Percentiles rank a stretch among this genome's conserved stretches.
Conservation (phyloP, 768 basidiomycete genomes). For the Hirschioporus abietinus region DNA sequence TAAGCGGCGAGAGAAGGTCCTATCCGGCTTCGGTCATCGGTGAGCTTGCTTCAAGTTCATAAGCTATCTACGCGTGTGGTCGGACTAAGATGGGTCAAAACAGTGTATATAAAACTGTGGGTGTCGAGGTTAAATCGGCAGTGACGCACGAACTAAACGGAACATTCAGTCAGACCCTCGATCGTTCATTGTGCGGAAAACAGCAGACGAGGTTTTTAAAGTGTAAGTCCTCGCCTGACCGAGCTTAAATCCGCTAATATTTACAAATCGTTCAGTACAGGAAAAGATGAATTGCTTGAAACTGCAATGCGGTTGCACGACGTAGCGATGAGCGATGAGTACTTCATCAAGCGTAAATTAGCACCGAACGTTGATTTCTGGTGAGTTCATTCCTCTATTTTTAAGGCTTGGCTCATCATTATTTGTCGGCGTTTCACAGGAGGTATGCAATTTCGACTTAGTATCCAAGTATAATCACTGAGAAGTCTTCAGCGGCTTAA, state of each 20-base stretch:
- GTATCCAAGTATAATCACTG: constrained; percentile 13
- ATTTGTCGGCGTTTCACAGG: constrained; percentile 35
- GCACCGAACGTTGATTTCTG: constrained; percentile 93
- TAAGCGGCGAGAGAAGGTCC: constrained; percentile 81
- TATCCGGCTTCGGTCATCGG: constrained; percentile 90
- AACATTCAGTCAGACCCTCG: constrained; percentile 73
- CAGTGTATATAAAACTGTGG: constrained; percentile 69
- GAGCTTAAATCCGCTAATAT: constrained; percentile 4
- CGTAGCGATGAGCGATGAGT: constrained; percentile 86
- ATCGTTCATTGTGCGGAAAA: constrained; percentile 86
- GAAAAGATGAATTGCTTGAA: constrained; percentile 77
- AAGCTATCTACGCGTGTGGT: neutral
- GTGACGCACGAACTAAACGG: neutral
- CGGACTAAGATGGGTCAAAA: neutral
- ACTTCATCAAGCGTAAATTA: constrained; percentile 75
- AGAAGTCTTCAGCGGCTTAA: constrained; percentile 55
- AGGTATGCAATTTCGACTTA: constrained; percentile 31
- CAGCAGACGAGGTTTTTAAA: constrained; percentile 87
- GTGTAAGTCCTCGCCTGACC: constrained; percentile 47
- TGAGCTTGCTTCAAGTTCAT: constrained; percentile 22
- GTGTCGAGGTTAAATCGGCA: constrained; percentile 14
- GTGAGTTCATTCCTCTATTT: constrained; percentile 33
- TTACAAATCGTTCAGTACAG: constrained; percentile 48
- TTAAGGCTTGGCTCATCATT: constrained; percentile 4
- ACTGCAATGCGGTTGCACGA: constrained; percentile 88